Base-by-base conservation (phyloP, 768 basidiomycete species). In the Phylloporus rhodoxanthus region DNA sequence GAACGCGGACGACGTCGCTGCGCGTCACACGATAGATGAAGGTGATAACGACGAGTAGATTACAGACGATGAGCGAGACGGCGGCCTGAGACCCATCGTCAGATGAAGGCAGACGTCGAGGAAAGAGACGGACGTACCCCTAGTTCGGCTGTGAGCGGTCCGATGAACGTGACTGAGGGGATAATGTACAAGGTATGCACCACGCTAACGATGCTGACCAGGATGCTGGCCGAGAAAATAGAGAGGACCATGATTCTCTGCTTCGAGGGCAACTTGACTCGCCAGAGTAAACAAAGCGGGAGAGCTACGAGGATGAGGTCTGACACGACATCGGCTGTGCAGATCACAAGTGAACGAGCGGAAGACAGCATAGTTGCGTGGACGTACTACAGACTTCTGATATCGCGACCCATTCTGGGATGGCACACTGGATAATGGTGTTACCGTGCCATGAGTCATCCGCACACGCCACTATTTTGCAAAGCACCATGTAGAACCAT, bases 151-250 rank as follows among this genome's bases (percentile, higher is more conserved):
- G 72, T 63, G 15, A 46, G n/a, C 0, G 48, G 57, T 23, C 34
- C 47, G 19, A 43, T 32, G 17, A 53, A 57, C 8, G 41, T 7
- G 8, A 39, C 20, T 1, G 41, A 55, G 19, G 73, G 60, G 45
- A 80, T 72, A 54, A 72, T 70, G 25, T 65, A 66, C 4, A 46
- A 58, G 0, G 73, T 74, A 41, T 79, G 78, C 2, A 78, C 72
- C 11, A 67, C 58, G 45, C 68, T 70, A 43, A 71, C 71, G 32
- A 74, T 56, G 8, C 73, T 79, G 6, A 77, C 79, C 44, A 74
- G 61, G 48, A 79, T 71, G 44, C 77, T 77, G 9, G 80, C 72
- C 9, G 79, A 79, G 60, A 81, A 80, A 43, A 79, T 76, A 0
- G 57, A 53, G 11, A 66, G 45, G 45, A 78, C 57, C 52, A 75